Conservation (phyloP, 2,329 filamentous ascomycete species). For the Colletotrichum salicis region DNA sequence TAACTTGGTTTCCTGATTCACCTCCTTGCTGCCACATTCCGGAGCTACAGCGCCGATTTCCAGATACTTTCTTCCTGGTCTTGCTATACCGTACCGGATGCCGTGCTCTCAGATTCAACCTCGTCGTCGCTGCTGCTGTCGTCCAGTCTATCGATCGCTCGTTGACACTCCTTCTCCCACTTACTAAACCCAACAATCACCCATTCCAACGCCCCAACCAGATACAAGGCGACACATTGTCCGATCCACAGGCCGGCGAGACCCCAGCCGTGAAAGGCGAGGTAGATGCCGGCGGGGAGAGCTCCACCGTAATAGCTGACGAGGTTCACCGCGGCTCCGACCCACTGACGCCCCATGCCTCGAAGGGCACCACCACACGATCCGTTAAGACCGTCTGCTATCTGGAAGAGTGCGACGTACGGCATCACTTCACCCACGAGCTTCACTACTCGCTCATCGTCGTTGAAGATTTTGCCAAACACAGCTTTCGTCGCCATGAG, state of each 20-base stretch:
- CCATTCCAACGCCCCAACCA: conserved; percentile 85
- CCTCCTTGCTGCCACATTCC: background rate
- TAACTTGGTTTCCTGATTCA: background rate
- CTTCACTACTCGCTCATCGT: conserved; percentile 75
- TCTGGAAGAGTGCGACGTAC: conserved; percentile 89
- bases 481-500: conserved; percentile 77
- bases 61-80: background rate
- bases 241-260: conserved; percentile 84
- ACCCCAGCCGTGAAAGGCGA: conserved; percentile 89
- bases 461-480: conserved; percentile 84
- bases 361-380: conserved; percentile 83
- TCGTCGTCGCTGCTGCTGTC: conserved; percentile 39
- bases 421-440: conserved; percentile 84
- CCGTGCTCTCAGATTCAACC: background rate
- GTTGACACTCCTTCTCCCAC: conserved; percentile 79
- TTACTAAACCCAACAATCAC: conserved; percentile 79
- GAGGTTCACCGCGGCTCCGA: conserved; percentile 84
- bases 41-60: background rate
- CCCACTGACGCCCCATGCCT: conserved; percentile 88
- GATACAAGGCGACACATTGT: conserved; percentile 82
- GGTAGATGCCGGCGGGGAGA: conserved; percentile 81
- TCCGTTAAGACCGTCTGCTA: conserved; percentile 87
- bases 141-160: conserved; percentile 78
- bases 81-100: background rate
- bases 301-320: conserved; percentile 87